Evolutionary conservation across 495 filamentous ascomycete species (phyloP).

Genomic region (Hyaloscypha bicolor): DNA sequence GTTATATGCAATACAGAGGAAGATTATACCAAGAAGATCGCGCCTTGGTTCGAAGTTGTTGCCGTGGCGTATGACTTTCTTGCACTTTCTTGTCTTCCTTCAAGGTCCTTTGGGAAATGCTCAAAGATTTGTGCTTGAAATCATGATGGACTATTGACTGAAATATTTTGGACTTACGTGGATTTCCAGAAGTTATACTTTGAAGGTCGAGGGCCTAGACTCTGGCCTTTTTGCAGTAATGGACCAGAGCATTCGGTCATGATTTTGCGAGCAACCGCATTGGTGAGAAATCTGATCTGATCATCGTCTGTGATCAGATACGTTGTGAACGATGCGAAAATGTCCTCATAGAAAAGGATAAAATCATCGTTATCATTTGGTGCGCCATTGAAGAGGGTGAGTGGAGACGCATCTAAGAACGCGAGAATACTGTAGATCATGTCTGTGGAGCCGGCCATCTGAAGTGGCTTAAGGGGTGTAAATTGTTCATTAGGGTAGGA

Average conservation of each 20-base stretch:
- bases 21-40: too few species aligned
- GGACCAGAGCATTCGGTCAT: constrained; percentile 42
- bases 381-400: constrained; percentile 51
- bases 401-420: constrained; percentile 54
- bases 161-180: constrained; percentile 44
- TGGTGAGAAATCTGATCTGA: constrained; percentile 46
- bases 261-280: constrained; percentile 47
- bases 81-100: too few species aligned
- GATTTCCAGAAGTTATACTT: constrained; percentile 53
- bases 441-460: constrained; percentile 19
- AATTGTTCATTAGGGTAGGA: constrained; percentile 29
- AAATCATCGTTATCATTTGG: constrained; percentile 38
- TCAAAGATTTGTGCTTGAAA: background rate
- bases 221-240: constrained; percentile 27
- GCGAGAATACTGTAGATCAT: constrained; percentile 53
- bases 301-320: constrained; percentile 55
- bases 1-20: background rate
- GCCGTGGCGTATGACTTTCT: too few species aligned
- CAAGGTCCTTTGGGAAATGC: too few species aligned
- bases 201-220: constrained; percentile 33
- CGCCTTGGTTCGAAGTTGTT: too few species aligned
- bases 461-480: constrained; percentile 23
- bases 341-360: constrained; percentile 49
- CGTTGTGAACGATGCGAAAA: constrained; percentile 51
- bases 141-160: background rate